Evolutionary conservation across 2,329 filamentous ascomycete species (phyloP), one percentile per base, ranked within the genome.

Genomic region (Samsoniella hepiali): DNA sequence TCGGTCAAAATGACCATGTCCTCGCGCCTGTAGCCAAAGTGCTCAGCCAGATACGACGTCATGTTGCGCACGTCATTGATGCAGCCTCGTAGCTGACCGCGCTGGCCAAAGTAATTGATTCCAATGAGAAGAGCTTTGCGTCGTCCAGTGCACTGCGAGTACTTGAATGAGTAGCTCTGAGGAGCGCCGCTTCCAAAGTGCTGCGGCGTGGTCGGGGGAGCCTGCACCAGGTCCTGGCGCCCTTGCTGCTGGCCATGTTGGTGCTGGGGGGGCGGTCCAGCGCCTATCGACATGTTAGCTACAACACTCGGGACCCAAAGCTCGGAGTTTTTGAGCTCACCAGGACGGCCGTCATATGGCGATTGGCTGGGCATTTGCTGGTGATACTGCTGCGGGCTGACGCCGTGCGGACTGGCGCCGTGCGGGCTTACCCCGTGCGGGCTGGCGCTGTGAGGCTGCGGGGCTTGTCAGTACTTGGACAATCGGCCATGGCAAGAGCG

Each of bases 51-150:
- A 73, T 97, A 98, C 57, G 85, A 84, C 29, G 93, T 96, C 92
- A 98, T 96, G 79, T 97, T 97, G 78, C 93, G 91, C 50, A 97
- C 94, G 74, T 98, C 94, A 73, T 98, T 97, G 81, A 97, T 97
- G 73, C 94, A 98, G 53, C 94, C 94, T 64, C 93, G 84, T 55
- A 97, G 82, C 80, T 97, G 91, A 34, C 93, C 93, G 64, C 91
- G 87, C 78, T 97, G 93, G 58, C 90, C 88, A 73, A 97, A 97
- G 78, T 98, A 97, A 78, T 97, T 97, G 81, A 97, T 97, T 62
- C 94, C 94, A 69, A 97, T 94, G 65, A 98, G 78, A 36, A 97
- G 80, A 5, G 93, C 94, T 79, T 97, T 97, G 73, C 93, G 83
- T 70, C 88, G 87, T 53, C 93, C 94, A 5, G 90, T 96, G 75